Evolutionary conservation across 2,329 filamentous ascomycete species (phyloP), one percentile per base, ranked within the genome.

Genomic region (Endothia cerciana): DNA sequence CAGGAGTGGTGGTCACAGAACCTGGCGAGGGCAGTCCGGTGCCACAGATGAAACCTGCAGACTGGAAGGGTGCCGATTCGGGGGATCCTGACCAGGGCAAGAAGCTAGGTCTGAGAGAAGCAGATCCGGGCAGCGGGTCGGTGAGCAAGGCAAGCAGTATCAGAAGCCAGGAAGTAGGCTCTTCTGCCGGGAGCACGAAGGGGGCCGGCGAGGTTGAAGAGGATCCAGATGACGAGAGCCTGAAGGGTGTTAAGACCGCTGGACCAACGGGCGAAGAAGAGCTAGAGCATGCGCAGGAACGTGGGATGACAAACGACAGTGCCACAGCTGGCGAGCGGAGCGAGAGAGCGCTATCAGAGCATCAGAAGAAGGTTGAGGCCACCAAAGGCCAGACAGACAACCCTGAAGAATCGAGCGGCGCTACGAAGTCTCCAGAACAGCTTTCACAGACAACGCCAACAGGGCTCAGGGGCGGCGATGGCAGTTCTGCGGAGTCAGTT

Each of bases 141-240:
- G 82, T 93, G 19, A 94, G 91, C 74, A 85, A 88, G 69, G 90
- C 91, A 1, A 93, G 88, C 71, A 94, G 91, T 73, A 77, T 92
- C 25, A 82, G 79, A 72, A 85, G 80, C 64, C 66, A 72, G 45
- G 70, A 70, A 25, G 57, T 69, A 3, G 66, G 53, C 4, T 38
- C 22, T 5, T 30, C 28, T 2, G 56, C 25, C 19, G 25, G n/a
- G 1, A 30, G 53, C 5, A 41, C 1, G 0, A 45, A 11, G 19
- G 70, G 63, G n/a, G 59, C 55, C 1, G 67, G 68, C n/a, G 60
- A 17, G 3, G 70, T 62, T 41, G 73, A 67, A 25, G 66, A 58
- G 7, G 70, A 73, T 25, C 68, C 55, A 6, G 73, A 74, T 51
- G 73, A 73, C 22, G 72, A 71, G 0, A 68, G 70, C 53, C 55